A percentile compares a stretch with the other conserved stretches of the same genome.
Conservation (phyloP, 202 grass and related monocot species). For the Panicum hallii region DNA sequence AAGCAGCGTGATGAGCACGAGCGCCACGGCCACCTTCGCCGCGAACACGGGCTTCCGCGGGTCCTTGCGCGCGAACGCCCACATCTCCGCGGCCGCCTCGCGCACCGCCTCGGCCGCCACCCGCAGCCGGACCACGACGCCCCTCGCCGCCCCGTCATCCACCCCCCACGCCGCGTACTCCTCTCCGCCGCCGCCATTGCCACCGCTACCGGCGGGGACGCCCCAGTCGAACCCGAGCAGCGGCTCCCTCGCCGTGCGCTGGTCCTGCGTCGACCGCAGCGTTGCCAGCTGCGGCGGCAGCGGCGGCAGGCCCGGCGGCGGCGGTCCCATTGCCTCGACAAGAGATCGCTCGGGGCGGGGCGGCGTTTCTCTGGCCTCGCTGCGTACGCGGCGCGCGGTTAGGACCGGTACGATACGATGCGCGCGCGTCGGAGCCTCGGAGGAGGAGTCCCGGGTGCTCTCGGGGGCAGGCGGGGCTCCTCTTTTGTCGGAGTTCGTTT, state of each 20-base stretch:
- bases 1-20: conserved; percentile 70
- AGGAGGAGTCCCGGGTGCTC: neutral
- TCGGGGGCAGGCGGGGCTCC: neutral
- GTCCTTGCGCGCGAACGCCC: conserved; percentile 67
- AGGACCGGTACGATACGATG: neutral
- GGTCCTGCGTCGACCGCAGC: conserved; percentile 54
- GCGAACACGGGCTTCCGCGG: conserved; percentile 72
- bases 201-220: neutral
- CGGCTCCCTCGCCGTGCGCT: conserved; percentile 51
- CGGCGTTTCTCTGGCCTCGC: neutral
- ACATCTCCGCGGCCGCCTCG: conserved; percentile 36
- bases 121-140: neutral
- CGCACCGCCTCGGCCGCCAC: conserved; percentile 29
- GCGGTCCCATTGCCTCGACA: conserved; percentile 33
- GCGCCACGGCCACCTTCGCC: conserved; percentile 70
- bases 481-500: conserved; percentile 20
- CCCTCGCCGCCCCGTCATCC: neutral
- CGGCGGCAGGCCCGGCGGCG: conserved; percentile 19
- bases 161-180: conserved; percentile 17
- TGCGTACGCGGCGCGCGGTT: neutral
- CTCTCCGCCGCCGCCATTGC: neutral
- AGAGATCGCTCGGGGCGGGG: neutral
- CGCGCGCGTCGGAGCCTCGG: conserved; percentile 16
- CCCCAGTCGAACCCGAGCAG: conserved; percentile 56
- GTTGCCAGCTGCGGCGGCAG: conserved; percentile 47